These are phyloP conservation scores for Syzygium jambos DNA, from an alignment of 345 rosid species.

Conservation along the genomic window DNA sequence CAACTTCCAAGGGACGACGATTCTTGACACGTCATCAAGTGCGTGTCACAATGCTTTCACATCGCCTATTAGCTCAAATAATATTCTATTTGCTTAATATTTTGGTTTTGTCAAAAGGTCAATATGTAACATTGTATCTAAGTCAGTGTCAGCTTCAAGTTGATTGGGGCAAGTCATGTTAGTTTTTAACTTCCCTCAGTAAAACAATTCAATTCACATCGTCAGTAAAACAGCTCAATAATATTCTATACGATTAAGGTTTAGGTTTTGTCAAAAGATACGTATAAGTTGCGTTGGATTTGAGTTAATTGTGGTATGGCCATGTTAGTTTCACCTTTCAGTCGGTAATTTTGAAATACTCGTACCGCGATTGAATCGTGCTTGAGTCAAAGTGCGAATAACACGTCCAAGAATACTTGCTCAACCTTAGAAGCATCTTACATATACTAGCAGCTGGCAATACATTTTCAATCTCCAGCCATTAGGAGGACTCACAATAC, in stretches of 20 bases:
- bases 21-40: background rate
- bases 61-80: background rate
- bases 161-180: background rate
- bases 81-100: background rate
- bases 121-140: background rate
- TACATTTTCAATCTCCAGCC: background rate
- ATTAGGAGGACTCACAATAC: background rate
- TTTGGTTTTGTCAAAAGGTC: background rate
- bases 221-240: background rate
- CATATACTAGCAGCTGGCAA: background rate
- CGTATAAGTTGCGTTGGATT: background rate
- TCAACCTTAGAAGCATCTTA: background rate
- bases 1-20: background rate
- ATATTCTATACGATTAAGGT: background rate
- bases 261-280: background rate
- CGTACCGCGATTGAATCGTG: background rate
- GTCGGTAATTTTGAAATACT: background rate
- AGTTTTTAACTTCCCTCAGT: background rate
- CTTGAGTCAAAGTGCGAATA: background rate
- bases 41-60: background rate
- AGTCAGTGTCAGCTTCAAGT: background rate
- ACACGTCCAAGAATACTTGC: background rate
- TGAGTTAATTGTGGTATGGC: background rate
- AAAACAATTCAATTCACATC: background rate
- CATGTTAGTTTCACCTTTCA: background rate